Conservation (phyloP, 2,329 filamentous ascomycete species). For the Phaeosphaeria sp. region DNA sequence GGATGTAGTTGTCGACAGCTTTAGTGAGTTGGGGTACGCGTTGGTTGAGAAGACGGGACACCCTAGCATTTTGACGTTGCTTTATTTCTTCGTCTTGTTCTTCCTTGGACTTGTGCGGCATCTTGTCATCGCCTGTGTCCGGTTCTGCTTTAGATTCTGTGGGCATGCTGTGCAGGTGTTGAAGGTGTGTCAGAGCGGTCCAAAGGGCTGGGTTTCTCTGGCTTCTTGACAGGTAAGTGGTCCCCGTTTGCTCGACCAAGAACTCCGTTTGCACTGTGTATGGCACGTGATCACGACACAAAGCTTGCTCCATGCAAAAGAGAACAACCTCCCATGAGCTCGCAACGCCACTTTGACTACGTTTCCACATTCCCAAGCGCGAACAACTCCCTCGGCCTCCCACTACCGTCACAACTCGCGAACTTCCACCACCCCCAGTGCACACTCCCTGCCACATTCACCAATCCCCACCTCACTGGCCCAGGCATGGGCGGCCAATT, state of each 20-base stretch:
- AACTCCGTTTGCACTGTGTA: background rate
- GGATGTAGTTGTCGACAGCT: background rate
- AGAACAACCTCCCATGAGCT: background rate
- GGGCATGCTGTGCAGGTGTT: background rate
- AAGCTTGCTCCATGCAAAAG: background rate
- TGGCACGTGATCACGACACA: background rate
- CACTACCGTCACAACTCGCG: conserved; percentile 64
- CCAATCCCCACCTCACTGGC: conserved; percentile 65
- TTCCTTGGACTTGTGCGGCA: background rate
- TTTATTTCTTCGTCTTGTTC: background rate
- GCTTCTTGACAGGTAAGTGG: background rate
- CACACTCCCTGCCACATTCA: conserved; percentile 64
- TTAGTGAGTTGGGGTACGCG: background rate
- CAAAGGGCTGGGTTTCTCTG: background rate
- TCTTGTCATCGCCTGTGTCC: background rate
- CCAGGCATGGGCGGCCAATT: conserved; percentile 70
- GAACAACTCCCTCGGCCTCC: conserved; percentile 56
- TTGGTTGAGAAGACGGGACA: background rate
- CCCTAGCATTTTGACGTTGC: background rate
- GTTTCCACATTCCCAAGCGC: conserved; percentile 4
- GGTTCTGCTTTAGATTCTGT: background rate
- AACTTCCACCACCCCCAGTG: conserved; percentile 69
- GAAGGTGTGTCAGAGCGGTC: background rate
- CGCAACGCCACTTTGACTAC: background rate
- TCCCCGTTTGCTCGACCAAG: background rate